A percentile compares a stretch with the other conserved stretches of the same genome.
phyloP scores from a whole-genome alignment of 441 rosid species.

The Adansonia grandidieri region DNA sequence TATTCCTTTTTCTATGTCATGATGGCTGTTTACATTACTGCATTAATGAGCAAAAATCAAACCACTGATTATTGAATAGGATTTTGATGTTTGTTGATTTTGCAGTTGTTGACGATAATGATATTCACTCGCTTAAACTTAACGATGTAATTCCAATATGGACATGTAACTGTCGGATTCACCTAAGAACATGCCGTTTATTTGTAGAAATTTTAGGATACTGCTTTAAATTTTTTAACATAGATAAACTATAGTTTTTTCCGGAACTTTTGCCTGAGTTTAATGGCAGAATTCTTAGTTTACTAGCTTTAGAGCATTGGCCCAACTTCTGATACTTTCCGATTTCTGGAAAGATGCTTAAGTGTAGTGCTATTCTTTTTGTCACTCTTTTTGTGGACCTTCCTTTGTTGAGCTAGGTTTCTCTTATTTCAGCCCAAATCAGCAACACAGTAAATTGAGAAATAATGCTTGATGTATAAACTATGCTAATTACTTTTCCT shows the following conservation, averaged over 20 bases:
- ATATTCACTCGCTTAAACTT: background rate
- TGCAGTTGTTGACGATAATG: background rate
- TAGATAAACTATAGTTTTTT: background rate
- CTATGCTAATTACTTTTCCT: background rate
- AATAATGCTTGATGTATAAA: background rate
- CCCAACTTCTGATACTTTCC: background rate
- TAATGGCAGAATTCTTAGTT: background rate
- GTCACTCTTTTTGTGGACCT: background rate
- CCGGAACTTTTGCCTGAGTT: background rate
- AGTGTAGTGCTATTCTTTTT: background rate
- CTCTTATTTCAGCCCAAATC: background rate
- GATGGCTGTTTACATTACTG: background rate
- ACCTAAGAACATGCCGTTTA: background rate
- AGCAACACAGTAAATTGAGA: background rate
- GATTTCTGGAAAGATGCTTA: background rate
- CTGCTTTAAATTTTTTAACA: background rate
- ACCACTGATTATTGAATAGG: background rate
- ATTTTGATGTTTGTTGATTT: conserved; percentile 3
- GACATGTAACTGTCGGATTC: background rate
- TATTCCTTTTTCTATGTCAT: background rate
- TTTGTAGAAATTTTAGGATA: background rate
- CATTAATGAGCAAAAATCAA: background rate
- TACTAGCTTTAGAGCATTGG: background rate
- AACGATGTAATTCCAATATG: background rate
- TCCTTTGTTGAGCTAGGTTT: background rate